Conservation (phyloP, 2,329 filamentous ascomycete species). For the Pseudogymnoascus sp. region DNA sequence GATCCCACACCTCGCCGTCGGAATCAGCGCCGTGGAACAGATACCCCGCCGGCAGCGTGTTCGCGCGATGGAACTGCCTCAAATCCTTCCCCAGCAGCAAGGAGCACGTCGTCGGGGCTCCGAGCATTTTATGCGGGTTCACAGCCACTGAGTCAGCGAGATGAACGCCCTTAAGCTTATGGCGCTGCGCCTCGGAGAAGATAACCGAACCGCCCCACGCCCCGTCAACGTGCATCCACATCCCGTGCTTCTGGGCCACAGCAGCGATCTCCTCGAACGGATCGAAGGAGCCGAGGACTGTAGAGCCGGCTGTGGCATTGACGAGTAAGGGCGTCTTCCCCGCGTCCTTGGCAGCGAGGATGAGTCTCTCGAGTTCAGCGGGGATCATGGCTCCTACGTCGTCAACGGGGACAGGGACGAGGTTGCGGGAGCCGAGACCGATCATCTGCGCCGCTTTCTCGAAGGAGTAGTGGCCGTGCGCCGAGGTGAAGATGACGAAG, state of each 20-base stretch:
- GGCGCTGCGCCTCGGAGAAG: conserved; percentile 58
- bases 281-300: conserved; percentile 83
- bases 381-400: conserved; percentile 61
- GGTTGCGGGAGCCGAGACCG: conserved; percentile 68
- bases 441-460: conserved; percentile 91
- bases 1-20: conserved; percentile 67
- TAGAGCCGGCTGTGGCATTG: conserved; percentile 91
- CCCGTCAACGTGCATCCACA: conserved; percentile 92
- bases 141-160: conserved; percentile 75
- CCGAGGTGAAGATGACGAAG: conserved; percentile 81
- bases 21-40: conserved; percentile 57
- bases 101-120: conserved; percentile 80
- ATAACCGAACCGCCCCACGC: conserved; percentile 82
- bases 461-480: conserved; percentile 87
- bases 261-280: conserved; percentile 61
- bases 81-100: conserved; percentile 77
- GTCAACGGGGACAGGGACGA: conserved; percentile 70
- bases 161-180: conserved; percentile 60
- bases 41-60: conserved; percentile 81
- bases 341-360: conserved; percentile 51
- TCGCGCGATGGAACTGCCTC: conserved; percentile 67
- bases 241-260: conserved; percentile 59
- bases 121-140: conserved; percentile 97
- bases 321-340: conserved; percentile 86
- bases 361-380: conserved; percentile 50